phyloP scores from a whole-genome alignment of 805 yeast genomes.

The Metschnikowia bowlesiae region DNA sequence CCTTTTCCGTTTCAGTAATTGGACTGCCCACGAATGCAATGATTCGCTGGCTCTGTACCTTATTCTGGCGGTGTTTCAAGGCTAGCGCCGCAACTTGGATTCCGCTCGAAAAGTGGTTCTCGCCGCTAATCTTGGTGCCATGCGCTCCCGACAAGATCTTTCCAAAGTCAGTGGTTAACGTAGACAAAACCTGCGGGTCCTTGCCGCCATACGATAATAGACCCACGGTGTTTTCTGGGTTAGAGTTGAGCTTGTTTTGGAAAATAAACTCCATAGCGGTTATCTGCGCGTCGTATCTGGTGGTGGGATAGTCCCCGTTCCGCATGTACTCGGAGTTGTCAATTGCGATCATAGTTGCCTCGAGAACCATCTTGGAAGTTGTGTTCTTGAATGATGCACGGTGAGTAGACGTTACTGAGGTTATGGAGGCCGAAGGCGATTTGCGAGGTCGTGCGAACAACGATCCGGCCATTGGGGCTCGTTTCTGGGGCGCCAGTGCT shows the following conservation, averaged over 20 bases:
- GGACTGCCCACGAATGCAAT: conserved; percentile 90
- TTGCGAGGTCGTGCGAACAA: conserved; percentile 4
- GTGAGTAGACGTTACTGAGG: neutral
- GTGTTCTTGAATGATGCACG: neutral
- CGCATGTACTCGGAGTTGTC: conserved; percentile 96
- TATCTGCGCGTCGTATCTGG: conserved; percentile 87
- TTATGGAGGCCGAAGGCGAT: conserved; percentile 7
- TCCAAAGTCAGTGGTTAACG: conserved; percentile 84
- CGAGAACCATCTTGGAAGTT: conserved; percentile 68
- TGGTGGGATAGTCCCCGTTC: conserved; percentile 88
- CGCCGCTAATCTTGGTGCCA: conserved; percentile 68
- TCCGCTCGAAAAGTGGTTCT: conserved; percentile 67
- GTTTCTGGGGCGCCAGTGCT: neutral
- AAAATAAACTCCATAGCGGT: conserved; percentile 86
- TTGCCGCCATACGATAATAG: conserved; percentile 81
- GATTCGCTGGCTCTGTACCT: conserved; percentile 85
- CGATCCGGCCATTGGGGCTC: neutral
- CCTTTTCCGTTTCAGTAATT: conserved; percentile 60
- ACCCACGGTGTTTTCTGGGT: conserved; percentile 94
- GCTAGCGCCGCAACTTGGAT: conserved; percentile 90
- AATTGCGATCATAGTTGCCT: conserved; percentile 91
- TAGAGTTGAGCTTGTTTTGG: conserved; percentile 76
- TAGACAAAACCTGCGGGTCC: conserved; percentile 82
- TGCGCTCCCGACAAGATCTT: conserved; percentile 80
- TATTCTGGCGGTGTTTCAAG: conserved; percentile 92